Evolutionary conservation across 2,329 filamentous ascomycete genomes (phyloP), one percentile per base, ranked within the genome.

Genomic region (Trichoderma semiorbis): DNA sequence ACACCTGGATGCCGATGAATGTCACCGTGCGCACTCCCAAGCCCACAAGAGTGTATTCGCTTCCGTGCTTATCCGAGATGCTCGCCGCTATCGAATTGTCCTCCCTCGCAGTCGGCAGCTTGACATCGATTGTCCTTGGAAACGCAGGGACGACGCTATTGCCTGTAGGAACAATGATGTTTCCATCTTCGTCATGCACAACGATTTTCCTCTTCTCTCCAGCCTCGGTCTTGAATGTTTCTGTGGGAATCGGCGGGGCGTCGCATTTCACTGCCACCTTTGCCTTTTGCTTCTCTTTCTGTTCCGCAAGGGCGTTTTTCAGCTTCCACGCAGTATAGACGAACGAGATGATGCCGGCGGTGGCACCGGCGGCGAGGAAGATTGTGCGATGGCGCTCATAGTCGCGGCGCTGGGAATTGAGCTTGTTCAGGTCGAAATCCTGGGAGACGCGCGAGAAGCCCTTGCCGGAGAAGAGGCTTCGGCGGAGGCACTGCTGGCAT

Each of bases 1-100:
- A 99, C 68, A 99, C 96, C 80, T 97, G 91, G 58, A 99, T 94
- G 63, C 89, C 85, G 58, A 98, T 84, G 81, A 98, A 97, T 28
- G 93, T 97, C 36, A 99, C 96, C 1, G 92, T 94, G 70, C 96
- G 89, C 74, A 97, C 91, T 21, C 96, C 96, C 6, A 98, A 84
- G 0, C 96, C 96, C 7, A 98, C 88, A 0, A 98, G 87, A 26
- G 94, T 95, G 80, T 98, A 98, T 77, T 97, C 92, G 77, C 81
- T 88, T 74, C 81, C 86, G 72, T 83, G 78, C 63, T 83, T 81
- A 67, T 84, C 75, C 18, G 75, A 76, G 70, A 82, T 75, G 58
- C 81, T 82, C n/a, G 80, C 78, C 10, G 80, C 79, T 62, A 81
- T 79, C n/a, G 82, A 81, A 16, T 80, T 75, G 10, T 72, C 70